Conservation (phyloP, 1,139 yeast species). For the Kazachstania sp. region DNA sequence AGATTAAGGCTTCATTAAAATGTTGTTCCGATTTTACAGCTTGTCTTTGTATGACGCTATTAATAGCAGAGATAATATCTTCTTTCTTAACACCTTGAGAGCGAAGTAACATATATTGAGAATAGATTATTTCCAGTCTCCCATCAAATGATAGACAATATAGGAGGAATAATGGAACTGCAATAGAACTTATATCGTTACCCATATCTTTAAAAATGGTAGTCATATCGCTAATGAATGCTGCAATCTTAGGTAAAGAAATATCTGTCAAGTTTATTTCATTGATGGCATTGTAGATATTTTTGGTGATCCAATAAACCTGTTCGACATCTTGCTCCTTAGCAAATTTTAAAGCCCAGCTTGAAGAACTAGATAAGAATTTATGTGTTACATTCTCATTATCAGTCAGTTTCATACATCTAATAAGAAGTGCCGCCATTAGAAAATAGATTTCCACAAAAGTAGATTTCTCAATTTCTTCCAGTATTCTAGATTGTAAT, state of each 20-base stretch:
- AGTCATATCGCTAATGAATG: neutral
- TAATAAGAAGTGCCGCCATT: conserved; percentile 13
- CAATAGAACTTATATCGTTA: conserved; percentile 8
- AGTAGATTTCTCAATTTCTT: conserved; percentile 2
- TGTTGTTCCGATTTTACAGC: conserved; percentile 9
- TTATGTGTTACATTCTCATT: neutral
- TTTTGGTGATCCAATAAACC: conserved; percentile 15
- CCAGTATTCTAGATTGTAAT: conserved; percentile 2
- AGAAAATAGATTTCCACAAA: conserved; percentile 9
- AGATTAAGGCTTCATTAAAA: conserved; percentile 19
- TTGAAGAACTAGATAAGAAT: conserved; percentile 1
- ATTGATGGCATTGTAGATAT: conserved; percentile 9
- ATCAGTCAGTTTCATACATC: neutral
- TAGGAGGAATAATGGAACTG: conserved; percentile 30
- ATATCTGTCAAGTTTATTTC: neutral
- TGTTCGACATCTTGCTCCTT: conserved; percentile 1
- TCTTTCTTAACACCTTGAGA: conserved; percentile 12
- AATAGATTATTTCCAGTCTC: conserved; percentile 24
- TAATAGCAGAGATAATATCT: conserved; percentile 13
- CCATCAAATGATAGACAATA: conserved; percentile 22
- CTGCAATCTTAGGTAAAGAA: neutral
- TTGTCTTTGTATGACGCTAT: conserved; percentile 7
- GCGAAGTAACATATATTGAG: conserved; percentile 31
- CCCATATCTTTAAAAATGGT: neutral
- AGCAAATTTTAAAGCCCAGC: neutral